Evolutionary conservation across 2,329 filamentous ascomycete genomes (phyloP).

Genomic region (Ophiostoma quercus): DNA sequence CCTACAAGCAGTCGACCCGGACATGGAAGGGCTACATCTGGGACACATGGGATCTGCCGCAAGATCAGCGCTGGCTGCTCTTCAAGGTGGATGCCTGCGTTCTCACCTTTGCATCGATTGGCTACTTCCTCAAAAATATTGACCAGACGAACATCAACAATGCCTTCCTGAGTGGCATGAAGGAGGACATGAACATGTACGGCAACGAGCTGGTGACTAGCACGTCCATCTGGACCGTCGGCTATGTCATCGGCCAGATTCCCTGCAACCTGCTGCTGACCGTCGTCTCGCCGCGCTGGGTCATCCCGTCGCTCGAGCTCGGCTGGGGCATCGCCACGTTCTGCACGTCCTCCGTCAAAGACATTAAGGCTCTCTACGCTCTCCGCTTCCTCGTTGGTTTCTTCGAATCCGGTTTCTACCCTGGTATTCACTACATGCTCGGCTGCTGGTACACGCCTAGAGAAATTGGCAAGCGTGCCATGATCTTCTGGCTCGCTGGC

Average conservation of each 20-base stretch:
- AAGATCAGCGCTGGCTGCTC: conserved; percentile 34
- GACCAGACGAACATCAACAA: conserved; percentile 43
- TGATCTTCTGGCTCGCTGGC: conserved; percentile 58
- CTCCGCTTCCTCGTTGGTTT: conserved; percentile 52
- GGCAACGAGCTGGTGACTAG: conserved; percentile 40
- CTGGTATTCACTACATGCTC: conserved; percentile 47
- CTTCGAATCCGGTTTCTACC: conserved; percentile 48
- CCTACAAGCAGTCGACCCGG: not conserved
- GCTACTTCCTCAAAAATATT: conserved; percentile 36
- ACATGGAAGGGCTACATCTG: conserved; percentile 39
- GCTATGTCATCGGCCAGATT: conserved; percentile 31
- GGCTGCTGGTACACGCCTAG: conserved; percentile 55
- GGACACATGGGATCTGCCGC: conserved; percentile 36
- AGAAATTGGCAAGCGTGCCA: conserved; percentile 58
- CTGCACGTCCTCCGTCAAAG: conserved; percentile 28
- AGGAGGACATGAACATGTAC: conserved; percentile 41
- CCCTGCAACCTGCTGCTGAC: conserved; percentile 29
- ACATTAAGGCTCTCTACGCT: conserved; percentile 37
- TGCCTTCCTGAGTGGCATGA: conserved; percentile 46
- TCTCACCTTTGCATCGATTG: conserved; percentile 35
- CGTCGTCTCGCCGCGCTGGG: conserved; percentile 32
- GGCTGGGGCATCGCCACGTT: conserved; percentile 32
- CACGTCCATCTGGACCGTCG: conserved; percentile 31
- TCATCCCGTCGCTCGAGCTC: conserved; percentile 33
- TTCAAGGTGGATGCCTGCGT: conserved; percentile 37